These are phyloP conservation scores for Pouteria glomerata DNA, from an alignment of 148 eudicot species.

Conservation along the genomic window DNA sequence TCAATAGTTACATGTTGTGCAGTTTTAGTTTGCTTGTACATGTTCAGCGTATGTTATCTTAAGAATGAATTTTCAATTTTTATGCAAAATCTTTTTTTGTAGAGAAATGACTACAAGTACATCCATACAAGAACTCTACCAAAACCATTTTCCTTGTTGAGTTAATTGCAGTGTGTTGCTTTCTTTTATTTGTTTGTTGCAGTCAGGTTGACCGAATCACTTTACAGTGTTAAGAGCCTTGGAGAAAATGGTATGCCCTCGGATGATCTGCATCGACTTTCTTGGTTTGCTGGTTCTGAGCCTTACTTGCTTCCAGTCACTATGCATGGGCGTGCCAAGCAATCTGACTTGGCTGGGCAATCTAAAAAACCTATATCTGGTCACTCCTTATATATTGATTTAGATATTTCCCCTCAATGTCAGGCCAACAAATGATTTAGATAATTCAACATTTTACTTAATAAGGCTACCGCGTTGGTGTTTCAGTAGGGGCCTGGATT, in stretches of 20 bases:
- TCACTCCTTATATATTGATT: conserved; percentile 57
- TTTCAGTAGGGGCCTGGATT: too few relatives aligned
- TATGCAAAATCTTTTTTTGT: background rate
- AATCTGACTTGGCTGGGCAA: conserved; percentile 20
- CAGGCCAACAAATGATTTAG: too few relatives aligned
- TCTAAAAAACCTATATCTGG: conserved; percentile 35
- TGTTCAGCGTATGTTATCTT: background rate
- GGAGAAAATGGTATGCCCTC: conserved; percentile 24
- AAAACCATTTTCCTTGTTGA: background rate
- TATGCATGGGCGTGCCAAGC: conserved; percentile 28
- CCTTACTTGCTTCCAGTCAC: conserved; percentile 43
- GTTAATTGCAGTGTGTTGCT: conserved; percentile 1
- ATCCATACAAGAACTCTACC: too few relatives aligned
- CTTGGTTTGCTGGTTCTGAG: conserved; percentile 20
- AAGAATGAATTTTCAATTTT: background rate
- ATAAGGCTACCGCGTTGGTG: too few relatives aligned
- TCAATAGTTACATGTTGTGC: background rate
- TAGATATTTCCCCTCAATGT: conserved; percentile 47
- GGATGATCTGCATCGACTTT: conserved; percentile 26
- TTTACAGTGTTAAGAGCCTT: conserved; percentile 35
- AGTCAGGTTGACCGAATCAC: conserved; percentile 65
- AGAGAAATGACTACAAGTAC: background rate
- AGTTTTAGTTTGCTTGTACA: too few relatives aligned
- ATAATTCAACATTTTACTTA: too few relatives aligned
- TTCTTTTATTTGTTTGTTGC: conserved; percentile 24